These are phyloP conservation scores for Neonectria ditissima DNA, from an alignment of 2,329 filamentous ascomycete genomes.

Conservation along the genomic window DNA sequence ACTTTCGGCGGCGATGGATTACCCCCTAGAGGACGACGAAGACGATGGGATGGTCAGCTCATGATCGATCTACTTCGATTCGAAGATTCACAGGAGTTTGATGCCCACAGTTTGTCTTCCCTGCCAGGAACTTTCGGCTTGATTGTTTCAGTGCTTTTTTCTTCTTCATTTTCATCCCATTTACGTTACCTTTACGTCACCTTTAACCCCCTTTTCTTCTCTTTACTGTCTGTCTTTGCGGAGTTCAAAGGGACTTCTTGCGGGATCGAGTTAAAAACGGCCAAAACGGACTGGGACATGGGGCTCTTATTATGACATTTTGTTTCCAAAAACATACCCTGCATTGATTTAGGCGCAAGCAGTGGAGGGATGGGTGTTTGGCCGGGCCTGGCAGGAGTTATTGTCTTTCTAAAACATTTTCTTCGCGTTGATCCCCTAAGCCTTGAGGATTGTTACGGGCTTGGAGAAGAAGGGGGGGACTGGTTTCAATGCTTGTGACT, in stretches of 20 bases:
- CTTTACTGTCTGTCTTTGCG: constrained; percentile 25
- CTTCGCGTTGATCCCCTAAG: constrained; percentile 20
- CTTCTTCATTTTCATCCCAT: constrained; percentile 28
- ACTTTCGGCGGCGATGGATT: constrained; percentile 36
- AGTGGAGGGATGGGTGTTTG: constrained; percentile 29
- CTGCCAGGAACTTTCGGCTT: constrained; percentile 14
- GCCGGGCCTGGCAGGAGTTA: constrained; percentile 33
- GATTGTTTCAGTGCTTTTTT: constrained; percentile 24
- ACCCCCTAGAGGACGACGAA: constrained; percentile 42
- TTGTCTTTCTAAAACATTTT: constrained; percentile 27
- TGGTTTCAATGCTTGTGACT: constrained; percentile 15
- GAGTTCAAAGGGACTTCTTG: constrained; percentile 34
- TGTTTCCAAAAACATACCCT: constrained; percentile 44
- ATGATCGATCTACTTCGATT: constrained; percentile 31
- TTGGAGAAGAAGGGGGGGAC: constrained; percentile 11
- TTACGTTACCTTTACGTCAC: constrained; percentile 23
- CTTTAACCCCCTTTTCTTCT: constrained; percentile 29
- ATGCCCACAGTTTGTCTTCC: constrained; percentile 35
- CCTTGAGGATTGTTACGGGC: constrained; percentile 6
- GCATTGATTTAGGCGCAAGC: constrained; percentile 45
- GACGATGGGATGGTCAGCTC: constrained; percentile 51
- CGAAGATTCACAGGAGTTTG: constrained; percentile 25
- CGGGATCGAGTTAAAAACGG: constrained; percentile 26
- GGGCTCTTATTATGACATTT: constrained; percentile 36
- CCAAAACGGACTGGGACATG: constrained; percentile 31